Percentiles rank a stretch among this genome's conserved stretches.
These are phyloP conservation scores for Eustoma russellianum DNA, from an alignment of 257 asterid genomes.

Conservation along the genomic window DNA sequence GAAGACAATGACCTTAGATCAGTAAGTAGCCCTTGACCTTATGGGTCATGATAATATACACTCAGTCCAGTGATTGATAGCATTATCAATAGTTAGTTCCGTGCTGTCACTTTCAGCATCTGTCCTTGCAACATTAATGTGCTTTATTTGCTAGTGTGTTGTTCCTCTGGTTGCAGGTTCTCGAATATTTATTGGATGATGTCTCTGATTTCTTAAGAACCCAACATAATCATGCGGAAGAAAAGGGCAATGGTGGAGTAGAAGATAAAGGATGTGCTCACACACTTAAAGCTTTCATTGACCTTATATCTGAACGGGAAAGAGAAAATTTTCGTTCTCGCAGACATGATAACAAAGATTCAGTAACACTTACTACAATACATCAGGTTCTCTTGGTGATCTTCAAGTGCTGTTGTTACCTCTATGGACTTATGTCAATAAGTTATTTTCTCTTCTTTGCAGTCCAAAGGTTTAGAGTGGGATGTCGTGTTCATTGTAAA, in stretches of 20 bases:
- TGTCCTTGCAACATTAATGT: neutral
- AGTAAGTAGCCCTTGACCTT: constrained; percentile 44
- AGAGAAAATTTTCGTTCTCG: constrained; percentile 71
- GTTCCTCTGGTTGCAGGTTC: constrained; percentile 19
- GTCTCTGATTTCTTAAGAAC: constrained; percentile 72
- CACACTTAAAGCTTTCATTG: constrained; percentile 65
- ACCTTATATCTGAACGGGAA: constrained; percentile 75
- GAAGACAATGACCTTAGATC: constrained; percentile 91
- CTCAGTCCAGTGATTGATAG: constrained; percentile 2
- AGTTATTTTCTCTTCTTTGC: constrained; percentile 16
- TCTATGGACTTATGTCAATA: neutral
- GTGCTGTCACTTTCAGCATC: neutral
- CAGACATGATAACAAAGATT: constrained; percentile 67
- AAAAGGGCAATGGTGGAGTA: constrained; percentile 14
- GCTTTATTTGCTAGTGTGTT: neutral
- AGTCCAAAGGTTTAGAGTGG: constrained; percentile 99
- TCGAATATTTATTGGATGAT: constrained; percentile 83
- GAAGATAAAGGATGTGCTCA: constrained; percentile 54
- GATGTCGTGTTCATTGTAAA: constrained; percentile 94
- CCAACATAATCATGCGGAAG: constrained; percentile 30
- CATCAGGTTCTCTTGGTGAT: constrained; percentile 67
- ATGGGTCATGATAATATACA: neutral
- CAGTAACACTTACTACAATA: constrained; percentile 92
- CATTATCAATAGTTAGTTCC: neutral
- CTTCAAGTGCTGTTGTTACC: constrained; percentile 5